A percentile compares a stretch with the other conserved stretches of the same genome.
phyloP scores from a whole-genome alignment of 2,329 filamentous ascomycete genomes.

The Metarhizium rileyi region DNA sequence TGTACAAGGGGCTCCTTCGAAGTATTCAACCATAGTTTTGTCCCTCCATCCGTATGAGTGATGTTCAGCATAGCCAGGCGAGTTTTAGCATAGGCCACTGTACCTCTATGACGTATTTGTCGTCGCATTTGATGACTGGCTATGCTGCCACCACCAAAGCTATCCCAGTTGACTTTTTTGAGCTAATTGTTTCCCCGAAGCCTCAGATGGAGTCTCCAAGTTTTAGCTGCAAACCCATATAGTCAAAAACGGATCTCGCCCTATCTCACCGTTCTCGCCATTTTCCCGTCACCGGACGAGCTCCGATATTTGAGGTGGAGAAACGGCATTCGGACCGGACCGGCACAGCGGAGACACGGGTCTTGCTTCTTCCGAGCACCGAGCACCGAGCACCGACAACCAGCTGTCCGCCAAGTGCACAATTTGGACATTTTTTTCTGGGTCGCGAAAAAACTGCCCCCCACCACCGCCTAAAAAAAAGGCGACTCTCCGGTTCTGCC shows the following conservation, averaged over 20 bases:
- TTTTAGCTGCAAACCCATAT: no score
- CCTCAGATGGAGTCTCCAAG: no score
- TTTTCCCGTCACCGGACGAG: background rate
- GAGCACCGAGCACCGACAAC: conserved; percentile 10
- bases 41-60: no score
- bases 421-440: conserved; percentile 17
- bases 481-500: conserved; percentile 5
- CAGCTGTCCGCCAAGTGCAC: conserved; percentile 18
- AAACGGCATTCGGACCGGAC: conserved; percentile 2
- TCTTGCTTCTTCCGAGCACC: conserved; percentile 26
- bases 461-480: conserved; percentile 18
- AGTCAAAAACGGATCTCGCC: background rate
- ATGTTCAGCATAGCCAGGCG: no score
- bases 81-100: no score
- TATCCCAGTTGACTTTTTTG: no score
- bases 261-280: background rate
- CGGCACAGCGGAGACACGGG: conserved; percentile 11
- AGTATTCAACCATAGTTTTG: no score
- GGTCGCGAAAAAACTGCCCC: conserved; percentile 7
- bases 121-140: no score
- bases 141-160: no score
- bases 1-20: no score
- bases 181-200: no score
- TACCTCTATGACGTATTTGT: no score
- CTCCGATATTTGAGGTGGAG: conserved; percentile 2